Percentiles rank a stretch among this genome's conserved stretches.
Evolutionary conservation across 2,329 filamentous ascomycete species (phyloP).

Genomic region (Arthrinium phaeospermum): DNA sequence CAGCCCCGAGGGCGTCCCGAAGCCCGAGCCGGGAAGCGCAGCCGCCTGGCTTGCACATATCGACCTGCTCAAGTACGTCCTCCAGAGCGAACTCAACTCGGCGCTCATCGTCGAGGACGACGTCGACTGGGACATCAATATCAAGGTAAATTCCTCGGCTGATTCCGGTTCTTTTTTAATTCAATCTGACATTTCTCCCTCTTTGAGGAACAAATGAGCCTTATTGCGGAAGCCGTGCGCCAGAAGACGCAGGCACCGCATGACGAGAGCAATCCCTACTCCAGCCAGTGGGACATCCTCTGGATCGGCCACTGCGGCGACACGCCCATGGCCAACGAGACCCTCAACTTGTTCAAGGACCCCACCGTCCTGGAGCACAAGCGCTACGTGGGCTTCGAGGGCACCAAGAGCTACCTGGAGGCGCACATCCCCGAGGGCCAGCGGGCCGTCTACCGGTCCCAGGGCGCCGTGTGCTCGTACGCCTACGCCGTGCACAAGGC

Average conservation of each 20-base stretch:
- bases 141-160: constrained; percentile 29
- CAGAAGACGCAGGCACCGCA: constrained; percentile 30
- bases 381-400: constrained; percentile 29
- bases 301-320: constrained; percentile 47
- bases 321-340: constrained; percentile 22
- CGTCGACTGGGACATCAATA: constrained; percentile 46
- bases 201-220: constrained; percentile 33
- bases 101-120: constrained; percentile 48
- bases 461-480: constrained; percentile 38
- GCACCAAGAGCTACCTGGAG: constrained; percentile 19
- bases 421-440: constrained; percentile 27
- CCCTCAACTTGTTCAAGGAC: constrained; percentile 32
- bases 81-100: constrained; percentile 37
- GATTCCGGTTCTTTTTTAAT: background rate
- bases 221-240: constrained; percentile 39
- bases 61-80: constrained; percentile 38
- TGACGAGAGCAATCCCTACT: constrained; percentile 31
- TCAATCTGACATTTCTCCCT: background rate
- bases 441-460: constrained; percentile 33
- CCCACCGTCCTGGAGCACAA: constrained; percentile 21
- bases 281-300: constrained; percentile 43
- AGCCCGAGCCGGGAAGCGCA: constrained; percentile 28
- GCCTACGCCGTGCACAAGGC: constrained; percentile 36
- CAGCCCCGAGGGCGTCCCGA: constrained; percentile 26
- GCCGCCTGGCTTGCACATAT: constrained; percentile 39